Evolutionary conservation across 2,329 filamentous ascomycete genomes (phyloP).

Genomic region (Fusarium sp.): DNA sequence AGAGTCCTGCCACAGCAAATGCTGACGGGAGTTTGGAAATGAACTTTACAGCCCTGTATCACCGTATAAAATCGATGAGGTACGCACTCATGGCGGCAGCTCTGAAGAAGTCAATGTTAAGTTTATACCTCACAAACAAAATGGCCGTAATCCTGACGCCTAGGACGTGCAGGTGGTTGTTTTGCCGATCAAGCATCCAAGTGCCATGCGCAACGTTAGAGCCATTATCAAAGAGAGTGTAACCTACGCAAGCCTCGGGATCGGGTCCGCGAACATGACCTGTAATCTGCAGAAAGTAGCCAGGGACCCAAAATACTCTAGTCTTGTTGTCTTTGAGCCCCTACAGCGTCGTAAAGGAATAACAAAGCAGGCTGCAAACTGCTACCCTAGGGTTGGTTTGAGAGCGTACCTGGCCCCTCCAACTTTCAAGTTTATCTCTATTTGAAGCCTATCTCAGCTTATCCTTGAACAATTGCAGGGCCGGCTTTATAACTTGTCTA

Average conservation of each 20-base stretch:
- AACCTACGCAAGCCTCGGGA: background rate
- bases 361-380: background rate
- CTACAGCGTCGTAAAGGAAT: background rate
- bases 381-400: background rate
- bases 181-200: background rate
- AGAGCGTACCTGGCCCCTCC: background rate
- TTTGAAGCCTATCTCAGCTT: background rate
- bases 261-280: background rate
- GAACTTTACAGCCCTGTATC: background rate
- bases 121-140: background rate
- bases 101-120: background rate
- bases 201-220: background rate
- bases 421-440: background rate
- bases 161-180: background rate
- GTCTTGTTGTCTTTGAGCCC: background rate
- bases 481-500: background rate
- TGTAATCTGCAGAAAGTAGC: background rate
- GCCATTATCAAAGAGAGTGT: background rate
- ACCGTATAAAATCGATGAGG: background rate
- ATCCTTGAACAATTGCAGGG: background rate
- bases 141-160: too few species aligned
- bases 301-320: background rate
- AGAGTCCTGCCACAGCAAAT: background rate
- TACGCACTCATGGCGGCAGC: background rate
- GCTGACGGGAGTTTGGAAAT: background rate